A percentile compares a stretch with the other conserved stretches of the same genome.
Conservation (phyloP, 1,284 basidiomycete species). For the Paramarasmius palmivorus region DNA sequence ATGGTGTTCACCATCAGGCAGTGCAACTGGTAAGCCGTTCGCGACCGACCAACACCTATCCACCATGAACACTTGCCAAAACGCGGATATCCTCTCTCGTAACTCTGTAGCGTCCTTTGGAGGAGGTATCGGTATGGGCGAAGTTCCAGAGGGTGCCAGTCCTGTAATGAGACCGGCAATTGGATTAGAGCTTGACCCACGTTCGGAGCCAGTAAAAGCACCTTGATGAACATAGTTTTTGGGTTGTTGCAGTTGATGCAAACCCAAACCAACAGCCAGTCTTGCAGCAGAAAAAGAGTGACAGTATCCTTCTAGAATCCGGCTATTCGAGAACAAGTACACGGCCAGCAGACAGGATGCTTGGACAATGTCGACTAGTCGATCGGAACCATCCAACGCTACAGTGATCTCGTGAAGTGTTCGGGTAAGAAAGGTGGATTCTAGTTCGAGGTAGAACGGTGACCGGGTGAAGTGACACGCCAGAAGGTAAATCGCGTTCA, state of each 20-base stretch:
- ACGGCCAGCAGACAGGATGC: slow-evolving; percentile 60
- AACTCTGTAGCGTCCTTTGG: slow-evolving; percentile 41
- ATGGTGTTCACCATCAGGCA: slow-evolving; percentile 51
- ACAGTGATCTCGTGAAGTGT: slow-evolving; percentile 50
- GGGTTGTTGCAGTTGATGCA: slow-evolving; percentile 44
- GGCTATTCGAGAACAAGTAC: slow-evolving; percentile 59
- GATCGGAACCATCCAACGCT: slow-evolving; percentile 51
- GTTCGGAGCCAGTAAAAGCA: not conserved
- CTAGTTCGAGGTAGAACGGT: slow-evolving; percentile 39
- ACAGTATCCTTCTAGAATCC: slow-evolving; percentile 59
- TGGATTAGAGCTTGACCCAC: not conserved
- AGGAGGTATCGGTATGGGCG: slow-evolving; percentile 35
- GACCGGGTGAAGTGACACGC: slow-evolving; percentile 54
- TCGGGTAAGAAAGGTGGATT: slow-evolving; percentile 48
- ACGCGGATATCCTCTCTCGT: slow-evolving; percentile 49
- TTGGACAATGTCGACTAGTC: slow-evolving; percentile 57
- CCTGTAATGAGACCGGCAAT: slow-evolving; percentile 3
- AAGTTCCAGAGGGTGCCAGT: slow-evolving; percentile 13
- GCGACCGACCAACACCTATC: slow-evolving; percentile 60
- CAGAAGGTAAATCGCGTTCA: slow-evolving; percentile 61
- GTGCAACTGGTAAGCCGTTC: slow-evolving; percentile 51
- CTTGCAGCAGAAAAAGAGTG: slow-evolving; percentile 60
- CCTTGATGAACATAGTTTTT: not conserved
- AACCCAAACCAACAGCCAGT: slow-evolving; percentile 51
- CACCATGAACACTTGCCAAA: slow-evolving; percentile 63